Evolutionary conservation across 2,329 filamentous ascomycete species (phyloP).

Genomic region (Botrytis galanthina): DNA sequence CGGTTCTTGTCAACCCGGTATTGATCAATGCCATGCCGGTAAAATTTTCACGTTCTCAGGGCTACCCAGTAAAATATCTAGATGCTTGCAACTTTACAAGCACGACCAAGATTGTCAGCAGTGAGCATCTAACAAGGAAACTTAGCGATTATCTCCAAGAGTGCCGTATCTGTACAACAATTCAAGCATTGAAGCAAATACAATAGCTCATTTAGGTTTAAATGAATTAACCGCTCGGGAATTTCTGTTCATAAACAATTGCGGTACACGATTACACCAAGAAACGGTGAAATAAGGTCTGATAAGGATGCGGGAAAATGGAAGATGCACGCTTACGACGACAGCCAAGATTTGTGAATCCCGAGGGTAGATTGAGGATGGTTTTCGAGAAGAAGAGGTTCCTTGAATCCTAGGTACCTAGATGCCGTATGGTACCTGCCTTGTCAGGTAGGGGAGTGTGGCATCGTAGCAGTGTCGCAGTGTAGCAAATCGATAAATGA

Average conservation of each 20-base stretch:
- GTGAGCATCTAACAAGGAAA: neutral
- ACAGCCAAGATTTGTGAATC: neutral
- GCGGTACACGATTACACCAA: neutral
- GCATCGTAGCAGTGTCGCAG: neutral
- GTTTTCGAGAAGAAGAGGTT: neutral
- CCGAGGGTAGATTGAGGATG: neutral
- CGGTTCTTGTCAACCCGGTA: neutral
- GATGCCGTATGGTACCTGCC: neutral
- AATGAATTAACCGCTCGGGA: constrained; percentile 15
- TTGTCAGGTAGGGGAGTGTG: neutral
- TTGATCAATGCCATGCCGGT: constrained; percentile 1
- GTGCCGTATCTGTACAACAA: neutral
- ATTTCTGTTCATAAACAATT: neutral
- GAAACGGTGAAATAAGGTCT: neutral
- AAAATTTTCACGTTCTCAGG: neutral
- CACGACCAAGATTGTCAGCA: neutral
- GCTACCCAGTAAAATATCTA: neutral
- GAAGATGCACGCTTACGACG: neutral
- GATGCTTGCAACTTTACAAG: constrained; percentile 4
- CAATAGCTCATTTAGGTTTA: neutral
- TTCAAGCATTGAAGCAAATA: neutral
- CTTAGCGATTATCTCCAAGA: neutral
- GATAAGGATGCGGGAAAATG: neutral
- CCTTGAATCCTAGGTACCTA: neutral
- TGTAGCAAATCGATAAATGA: neutral